Evolutionary conservation across 805 yeast species (phyloP).

Genomic region (Candida multigemmis): DNA sequence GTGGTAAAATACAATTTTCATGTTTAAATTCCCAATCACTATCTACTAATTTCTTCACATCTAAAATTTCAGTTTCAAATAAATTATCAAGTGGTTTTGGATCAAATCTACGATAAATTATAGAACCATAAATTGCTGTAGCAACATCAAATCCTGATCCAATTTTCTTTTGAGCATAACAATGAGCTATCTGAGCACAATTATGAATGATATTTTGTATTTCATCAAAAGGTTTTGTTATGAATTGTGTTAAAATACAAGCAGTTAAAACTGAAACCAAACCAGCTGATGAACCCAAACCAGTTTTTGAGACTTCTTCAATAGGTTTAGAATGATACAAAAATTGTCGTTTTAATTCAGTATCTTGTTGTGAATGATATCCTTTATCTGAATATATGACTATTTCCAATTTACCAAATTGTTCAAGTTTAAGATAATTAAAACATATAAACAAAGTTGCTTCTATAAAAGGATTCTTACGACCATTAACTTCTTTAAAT

Average conservation of each 20-base stretch:
- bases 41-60: constrained; percentile 29
- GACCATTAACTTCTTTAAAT: constrained; percentile 17
- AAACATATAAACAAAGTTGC: constrained; percentile 50
- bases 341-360: constrained; percentile 36
- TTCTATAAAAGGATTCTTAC: constrained; percentile 65
- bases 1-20: constrained; percentile 55
- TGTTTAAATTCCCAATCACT: constrained; percentile 56
- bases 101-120: constrained; percentile 67
- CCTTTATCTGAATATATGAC: constrained; percentile 79
- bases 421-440: constrained; percentile 37
- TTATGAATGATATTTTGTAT: constrained; percentile 47
- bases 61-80: constrained; percentile 6
- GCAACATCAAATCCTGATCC: constrained; percentile 98
- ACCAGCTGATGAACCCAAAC: constrained; percentile 94
- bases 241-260: constrained; percentile 47
- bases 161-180: constrained; percentile 87
- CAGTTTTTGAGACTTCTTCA: constrained; percentile 79
- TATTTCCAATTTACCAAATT: constrained; percentile 31
- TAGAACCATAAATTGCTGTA: constrained; percentile 87
- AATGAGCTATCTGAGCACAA: constrained; percentile 81
- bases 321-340: constrained; percentile 54
- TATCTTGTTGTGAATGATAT: constrained; percentile 69
- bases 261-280: constrained; percentile 74
- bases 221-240: constrained; percentile 7
- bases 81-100: constrained; percentile 41